Evolutionary conservation across 768 basidiomycete genomes (phyloP), one percentile per base, ranked within the genome.

Genomic region (Termitomyces sp.): DNA sequence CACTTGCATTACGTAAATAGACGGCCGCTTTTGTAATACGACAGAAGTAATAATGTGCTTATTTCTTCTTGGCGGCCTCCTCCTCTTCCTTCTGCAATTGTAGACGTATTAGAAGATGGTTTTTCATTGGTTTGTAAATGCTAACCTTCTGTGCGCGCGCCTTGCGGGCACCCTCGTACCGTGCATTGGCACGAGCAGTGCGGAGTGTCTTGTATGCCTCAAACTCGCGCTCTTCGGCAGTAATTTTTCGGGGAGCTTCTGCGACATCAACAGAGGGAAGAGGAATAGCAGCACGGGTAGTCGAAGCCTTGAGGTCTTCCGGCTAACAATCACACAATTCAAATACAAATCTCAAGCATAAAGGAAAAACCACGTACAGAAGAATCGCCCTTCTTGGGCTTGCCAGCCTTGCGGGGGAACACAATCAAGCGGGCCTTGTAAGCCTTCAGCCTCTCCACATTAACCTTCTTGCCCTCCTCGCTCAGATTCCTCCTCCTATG

Each of bases 381-480:
- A 49, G 94, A 89, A 74, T 98, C 95, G 56, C 91, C 92, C 82
- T 90, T 88, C 85, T 97, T 98, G 69, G 91, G 86, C 79, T 98
- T 98, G 73, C 85, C 81, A 62, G 91, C 82, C 76, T 97, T 95
- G 74, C 91, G 87, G 71, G 97, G 95, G 89, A 97, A 98, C 75
- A 99, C 89, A 65, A 98, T 88, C 69, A 99, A 77, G 66, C 89
- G 86, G 57, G 80, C 75, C 80, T 94, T 94, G 88, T 98, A 98
- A 40, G 88, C 89, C 75, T 90, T 84, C 73, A 99, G 78, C 68
- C 96, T 82, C 74, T 94, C 92, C 50, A 98, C 90, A 74, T 99
- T 99, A 70, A 97, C 66, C 68, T 87, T 82, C 78, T 96, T 95
- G 67, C 93, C 93, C 83, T 98, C 95, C 77, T 94, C 95, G 71